These are phyloP conservation scores for Neurospora pannonica DNA, from an alignment of 495 filamentous ascomycete genomes.

Conservation along the genomic window DNA sequence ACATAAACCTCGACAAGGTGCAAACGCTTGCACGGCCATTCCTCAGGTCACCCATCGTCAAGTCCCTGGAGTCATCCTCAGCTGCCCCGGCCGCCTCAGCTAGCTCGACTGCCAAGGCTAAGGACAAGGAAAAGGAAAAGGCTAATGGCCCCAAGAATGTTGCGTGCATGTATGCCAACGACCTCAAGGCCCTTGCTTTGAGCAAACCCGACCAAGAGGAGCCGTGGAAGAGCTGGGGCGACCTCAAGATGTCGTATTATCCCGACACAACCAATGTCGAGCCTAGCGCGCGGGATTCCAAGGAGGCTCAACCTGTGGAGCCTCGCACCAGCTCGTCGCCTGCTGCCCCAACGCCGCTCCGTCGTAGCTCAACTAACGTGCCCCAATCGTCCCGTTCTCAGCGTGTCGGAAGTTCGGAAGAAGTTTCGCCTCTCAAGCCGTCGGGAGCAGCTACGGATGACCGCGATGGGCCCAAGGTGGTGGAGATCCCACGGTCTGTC, in stretches of 20 bases:
- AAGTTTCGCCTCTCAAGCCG: constrained; percentile 20
- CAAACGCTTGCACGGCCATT: constrained; percentile 77
- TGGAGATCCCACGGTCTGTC: constrained; percentile 61
- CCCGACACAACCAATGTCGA: constrained; percentile 19
- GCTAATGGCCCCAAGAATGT: constrained; percentile 27
- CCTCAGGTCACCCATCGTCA: constrained; percentile 48
- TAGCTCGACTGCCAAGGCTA: constrained; percentile 3
- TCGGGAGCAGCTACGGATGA: constrained; percentile 43
- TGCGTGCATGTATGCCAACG: constrained; percentile 59
- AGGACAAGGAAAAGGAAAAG: constrained; percentile 43
- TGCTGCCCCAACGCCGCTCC: constrained; percentile 36
- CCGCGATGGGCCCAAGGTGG: constrained; percentile 40
- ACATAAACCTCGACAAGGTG: constrained; percentile 84
- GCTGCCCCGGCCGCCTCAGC: constrained; percentile 20
- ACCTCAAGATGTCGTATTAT: constrained; percentile 39
- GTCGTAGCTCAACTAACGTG: constrained; percentile 34
- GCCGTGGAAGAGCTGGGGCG: constrained; percentile 41
- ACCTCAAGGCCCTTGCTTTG: constrained; percentile 61
- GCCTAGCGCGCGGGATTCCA: background rate
- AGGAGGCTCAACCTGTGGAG: constrained; percentile 1
- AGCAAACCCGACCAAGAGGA: constrained; percentile 27
- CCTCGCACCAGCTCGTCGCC: constrained; percentile 18
- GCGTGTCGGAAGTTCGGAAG: constrained; percentile 24
- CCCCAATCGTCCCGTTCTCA: constrained; percentile 28
- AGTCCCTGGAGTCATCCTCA: constrained; percentile 1